Conservation (phyloP, 2,329 filamentous ascomycete species). For the Penicillium psychrosexuale region DNA sequence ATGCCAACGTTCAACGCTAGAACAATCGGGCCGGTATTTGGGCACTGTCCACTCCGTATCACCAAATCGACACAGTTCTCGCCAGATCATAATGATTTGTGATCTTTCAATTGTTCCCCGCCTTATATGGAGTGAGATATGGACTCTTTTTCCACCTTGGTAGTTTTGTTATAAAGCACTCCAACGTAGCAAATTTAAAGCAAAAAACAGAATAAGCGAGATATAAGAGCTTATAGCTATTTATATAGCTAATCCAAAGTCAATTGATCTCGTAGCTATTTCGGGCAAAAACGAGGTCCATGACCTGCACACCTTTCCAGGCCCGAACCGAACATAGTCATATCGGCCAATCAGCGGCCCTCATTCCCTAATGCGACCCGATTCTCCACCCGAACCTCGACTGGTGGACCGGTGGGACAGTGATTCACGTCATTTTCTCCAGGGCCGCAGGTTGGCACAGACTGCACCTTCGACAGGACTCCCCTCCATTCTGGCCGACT, state of each 20-base stretch:
- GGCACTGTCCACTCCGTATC: background rate
- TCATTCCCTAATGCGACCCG: background rate
- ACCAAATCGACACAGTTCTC: background rate
- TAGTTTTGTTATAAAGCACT: background rate
- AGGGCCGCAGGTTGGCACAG: constrained; percentile 1
- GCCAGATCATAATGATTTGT: too few species aligned
- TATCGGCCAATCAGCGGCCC: background rate
- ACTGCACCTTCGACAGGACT: background rate
- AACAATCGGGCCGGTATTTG: background rate
- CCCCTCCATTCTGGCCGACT: background rate
- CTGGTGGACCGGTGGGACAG: background rate
- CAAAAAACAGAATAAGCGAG: background rate
- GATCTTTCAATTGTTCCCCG: background rate
- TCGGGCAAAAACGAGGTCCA: background rate
- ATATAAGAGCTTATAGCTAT: background rate
- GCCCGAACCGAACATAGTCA: background rate
- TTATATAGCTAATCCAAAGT: background rate
- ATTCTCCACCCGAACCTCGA: background rate
- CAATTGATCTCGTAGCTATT: background rate
- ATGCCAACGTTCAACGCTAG: background rate
- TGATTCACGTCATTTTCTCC: constrained; percentile 4
- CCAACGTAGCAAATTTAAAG: background rate
- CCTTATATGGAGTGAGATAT: background rate
- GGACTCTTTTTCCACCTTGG: background rate
- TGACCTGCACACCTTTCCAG: background rate